These are phyloP conservation scores for Ophiocordyceps polyrhachis-furcata DNA, from an alignment of 2,329 filamentous ascomycete species.

Conservation along the genomic window DNA sequence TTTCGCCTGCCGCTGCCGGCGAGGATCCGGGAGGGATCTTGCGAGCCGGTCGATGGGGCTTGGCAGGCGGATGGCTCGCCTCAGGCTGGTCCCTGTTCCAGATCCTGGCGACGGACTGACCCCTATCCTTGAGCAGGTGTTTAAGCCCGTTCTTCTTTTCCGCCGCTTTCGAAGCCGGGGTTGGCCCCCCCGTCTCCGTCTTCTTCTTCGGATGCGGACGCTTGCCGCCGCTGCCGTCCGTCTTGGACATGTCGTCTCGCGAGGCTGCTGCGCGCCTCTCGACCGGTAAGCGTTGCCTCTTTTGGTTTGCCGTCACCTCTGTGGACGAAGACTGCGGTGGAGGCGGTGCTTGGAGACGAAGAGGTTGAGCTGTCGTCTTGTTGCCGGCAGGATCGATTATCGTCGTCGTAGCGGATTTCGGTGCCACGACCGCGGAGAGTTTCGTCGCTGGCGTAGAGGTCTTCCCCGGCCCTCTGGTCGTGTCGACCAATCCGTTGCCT, in stretches of 20 bases:
- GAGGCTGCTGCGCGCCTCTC: conserved; percentile 1
- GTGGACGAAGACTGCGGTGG: background rate
- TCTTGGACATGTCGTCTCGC: conserved; percentile 5
- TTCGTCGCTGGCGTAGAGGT: background rate
- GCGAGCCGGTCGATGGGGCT: conserved; percentile 8
- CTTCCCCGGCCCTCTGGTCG: background rate
- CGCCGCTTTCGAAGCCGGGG: conserved; percentile 3
- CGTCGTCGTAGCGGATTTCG: background rate
- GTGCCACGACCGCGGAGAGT: background rate
- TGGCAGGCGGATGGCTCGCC: conserved; percentile 4
- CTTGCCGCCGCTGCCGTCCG: conserved; percentile 1
- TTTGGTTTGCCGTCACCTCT: conserved; percentile 23
- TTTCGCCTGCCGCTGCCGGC: conserved; percentile 1
- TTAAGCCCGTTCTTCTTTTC: conserved; percentile 14
- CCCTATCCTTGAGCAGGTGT: conserved; percentile 31
- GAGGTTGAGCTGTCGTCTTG: conserved; percentile 4
- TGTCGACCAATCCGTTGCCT: background rate
- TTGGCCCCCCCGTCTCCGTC: conserved; percentile 5
- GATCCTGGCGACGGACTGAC: conserved; percentile 26
- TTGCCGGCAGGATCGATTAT: conserved; percentile 2
- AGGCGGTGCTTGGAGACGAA: background rate
- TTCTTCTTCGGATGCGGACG: conserved; percentile 11
- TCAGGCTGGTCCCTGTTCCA: conserved; percentile 27
- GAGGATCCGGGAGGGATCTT: conserved; percentile 5
- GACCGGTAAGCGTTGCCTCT: conserved; percentile 21